Percentiles rank a stretch among this genome's conserved stretches.
Evolutionary conservation across 306 rosid species (phyloP).

Genomic region (Cercis canadensis): DNA sequence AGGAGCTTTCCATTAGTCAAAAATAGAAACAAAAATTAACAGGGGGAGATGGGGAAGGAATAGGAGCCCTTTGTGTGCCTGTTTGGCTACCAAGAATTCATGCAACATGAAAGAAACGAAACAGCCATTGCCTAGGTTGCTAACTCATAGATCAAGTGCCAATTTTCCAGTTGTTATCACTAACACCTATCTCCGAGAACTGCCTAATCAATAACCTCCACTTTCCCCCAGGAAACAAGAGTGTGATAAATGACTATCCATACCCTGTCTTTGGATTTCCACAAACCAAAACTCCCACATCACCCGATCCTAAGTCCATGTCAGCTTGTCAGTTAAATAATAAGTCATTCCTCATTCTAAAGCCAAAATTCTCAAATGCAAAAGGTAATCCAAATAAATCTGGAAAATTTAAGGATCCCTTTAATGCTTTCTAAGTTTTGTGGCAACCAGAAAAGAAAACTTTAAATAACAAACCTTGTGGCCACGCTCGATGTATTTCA

Average conservation of each 20-base stretch:
- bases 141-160: constrained; percentile 30
- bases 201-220: constrained; percentile 5
- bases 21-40: constrained; percentile 4
- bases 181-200: constrained; percentile 23
- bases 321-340: neutral
- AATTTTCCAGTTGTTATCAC: constrained; percentile 16
- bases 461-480: constrained; percentile 38
- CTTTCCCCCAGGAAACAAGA: constrained; percentile 14
- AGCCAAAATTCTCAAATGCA: constrained; percentile 30
- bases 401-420: neutral
- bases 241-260: constrained; percentile 14
- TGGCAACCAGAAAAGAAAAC: constrained; percentile 9
- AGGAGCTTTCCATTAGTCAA: constrained; percentile 21
- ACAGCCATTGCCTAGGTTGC: neutral
- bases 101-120: neutral
- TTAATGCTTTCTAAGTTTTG: neutral
- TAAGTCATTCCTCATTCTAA: constrained; percentile 6
- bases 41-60: neutral
- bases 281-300: constrained; percentile 28
- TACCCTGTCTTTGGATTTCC: constrained; percentile 25
- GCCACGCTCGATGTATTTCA: constrained; percentile 80
- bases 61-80: neutral
- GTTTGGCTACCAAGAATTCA: constrained; percentile 17
- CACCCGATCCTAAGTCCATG: constrained; percentile 4
- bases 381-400: constrained; percentile 26